Evolutionary conservation across 1,284 basidiomycete species (phyloP).

Genomic region (Taiwanofungus camphoratus): DNA sequence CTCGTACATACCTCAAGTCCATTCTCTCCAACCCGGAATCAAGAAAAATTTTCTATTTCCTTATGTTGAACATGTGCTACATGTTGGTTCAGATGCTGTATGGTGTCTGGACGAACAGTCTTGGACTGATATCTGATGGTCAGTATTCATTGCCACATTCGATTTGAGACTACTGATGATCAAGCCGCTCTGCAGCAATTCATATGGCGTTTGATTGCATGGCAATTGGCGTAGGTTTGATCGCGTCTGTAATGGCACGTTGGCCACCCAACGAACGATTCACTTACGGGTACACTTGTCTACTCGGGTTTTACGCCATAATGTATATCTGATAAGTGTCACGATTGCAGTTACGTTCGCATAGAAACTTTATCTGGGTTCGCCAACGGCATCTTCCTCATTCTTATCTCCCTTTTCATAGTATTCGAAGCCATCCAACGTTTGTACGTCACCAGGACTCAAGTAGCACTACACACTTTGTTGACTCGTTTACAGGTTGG

Average conservation of each 20-base stretch:
- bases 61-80: constrained; percentile 91
- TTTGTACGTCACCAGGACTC: constrained; percentile 51
- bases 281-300: constrained; percentile 78
- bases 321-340: background rate
- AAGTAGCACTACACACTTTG: background rate
- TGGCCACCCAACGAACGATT: constrained; percentile 95
- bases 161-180: too few relatives aligned
- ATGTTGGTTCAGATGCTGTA: constrained; percentile 96
- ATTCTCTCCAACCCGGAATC: constrained; percentile 90
- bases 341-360: constrained; percentile 73
- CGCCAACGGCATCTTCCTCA: constrained; percentile 95
- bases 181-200: constrained; percentile 59
- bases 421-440: constrained; percentile 97
- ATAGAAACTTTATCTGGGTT: constrained; percentile 99
- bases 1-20: constrained; percentile 76
- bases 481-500: constrained; percentile 46
- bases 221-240: constrained; percentile 92
- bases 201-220: constrained; percentile 99
- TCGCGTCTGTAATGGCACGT: constrained; percentile 96
- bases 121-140: constrained; percentile 98
- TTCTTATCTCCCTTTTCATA: constrained; percentile 97
- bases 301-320: constrained; percentile 1
- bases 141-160: constrained; percentile 23
- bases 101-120: constrained; percentile 95
- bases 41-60: constrained; percentile 94